Base-by-base conservation (phyloP, 192 early-diverging fungal genomes). In the Backusella luteola region DNA sequence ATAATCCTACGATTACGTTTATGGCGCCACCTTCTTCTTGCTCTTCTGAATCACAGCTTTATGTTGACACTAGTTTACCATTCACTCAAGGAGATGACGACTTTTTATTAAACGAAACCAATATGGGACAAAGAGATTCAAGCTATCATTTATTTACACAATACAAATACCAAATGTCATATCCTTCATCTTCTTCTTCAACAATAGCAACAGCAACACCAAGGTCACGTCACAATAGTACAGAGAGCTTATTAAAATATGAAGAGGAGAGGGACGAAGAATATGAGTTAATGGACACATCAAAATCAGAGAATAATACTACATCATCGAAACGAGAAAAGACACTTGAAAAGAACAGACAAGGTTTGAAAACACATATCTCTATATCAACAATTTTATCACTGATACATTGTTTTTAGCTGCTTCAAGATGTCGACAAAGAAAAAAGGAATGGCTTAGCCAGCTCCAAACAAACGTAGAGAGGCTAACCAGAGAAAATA, bases 321-420 rank as follows among this genome's bases (percentile, higher is more conserved):
- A 63, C 3, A 21, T 56, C 56, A 26, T 26, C 23, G 12, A 63
- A 63, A 23, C 23, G 56, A 26, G 56, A 63, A 29, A 69, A 69
- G 1, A 36, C 19, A 41, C 34, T 69, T 23, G 68, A 42, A 69
- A 69, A 41, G 23, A 69, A 69, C 35, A 36, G 68, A 19, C 68
- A 69, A 69, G 68, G 56, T 63, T 9, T 29, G 2, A 11, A 26
- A 63, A 63, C 3, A 63, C 14, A 63, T 4, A 63, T 29, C 6
- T 59, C 9, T 12, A 26, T 44, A 44, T 44, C 42, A 29, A 29
- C 9, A 9, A 26, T 12, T 29, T 63, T 9, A 14, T 63, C 9
- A 29, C 11, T 26, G 23, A 63, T 63, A 44, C 15, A 12, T 63
- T 63, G 2, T 63, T 63, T 63, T 29, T 63, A 84, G 96, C 68